Evolutionary conservation across 2,329 filamentous ascomycete species (phyloP), one percentile per base, ranked within the genome.

Genomic region (Hyphodiscus sp.): DNA sequence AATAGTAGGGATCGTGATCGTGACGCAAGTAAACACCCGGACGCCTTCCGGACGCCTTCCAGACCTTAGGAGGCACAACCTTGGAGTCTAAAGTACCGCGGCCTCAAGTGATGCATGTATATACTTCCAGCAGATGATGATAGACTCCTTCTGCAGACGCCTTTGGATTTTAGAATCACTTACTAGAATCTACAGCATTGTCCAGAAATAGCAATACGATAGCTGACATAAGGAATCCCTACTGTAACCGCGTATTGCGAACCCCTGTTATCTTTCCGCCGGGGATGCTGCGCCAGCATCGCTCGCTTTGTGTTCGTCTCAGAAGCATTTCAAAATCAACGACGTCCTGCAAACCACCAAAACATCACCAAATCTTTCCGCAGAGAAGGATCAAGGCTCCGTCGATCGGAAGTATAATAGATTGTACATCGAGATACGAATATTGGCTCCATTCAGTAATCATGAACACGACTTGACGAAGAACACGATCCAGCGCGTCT

Each of bases 391-490:
- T n/a, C 41, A n/a, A 51, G 26, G 1, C n/a, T 50, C 11, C 9
- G 41, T 20, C 2, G 29, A 15, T 45, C 11, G 16, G 15, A 23
- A 6, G 13, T 4, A 10, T n/a, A 29, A 11, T 6, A 6, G 4
- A 15, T 10, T 13, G 4, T 2, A 38, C 11, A 38, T 13, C 33
- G 33, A 38, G 11, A 13, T 13, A 26, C 41, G 50, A 41, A 46
- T 10, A 33, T 6, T 43, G 43, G 19, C 26, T 16, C 26, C 29
- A 41, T 43, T 38, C 47, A n/a, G 58, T 54, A 38, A 59, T 38
- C 2, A 38, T 61, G 55, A 57, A 45, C 38, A 54, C 55, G 46
- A 62, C 53, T 55, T 58, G n/a, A 61, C 49, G 33, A 53, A 20
- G 33, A 18, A 2, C 41, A 49, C 53, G 43, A 47, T n/a, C 15